Conservation (phyloP, 805 yeast species). For the Metschnikowia reukaufii region DNA sequence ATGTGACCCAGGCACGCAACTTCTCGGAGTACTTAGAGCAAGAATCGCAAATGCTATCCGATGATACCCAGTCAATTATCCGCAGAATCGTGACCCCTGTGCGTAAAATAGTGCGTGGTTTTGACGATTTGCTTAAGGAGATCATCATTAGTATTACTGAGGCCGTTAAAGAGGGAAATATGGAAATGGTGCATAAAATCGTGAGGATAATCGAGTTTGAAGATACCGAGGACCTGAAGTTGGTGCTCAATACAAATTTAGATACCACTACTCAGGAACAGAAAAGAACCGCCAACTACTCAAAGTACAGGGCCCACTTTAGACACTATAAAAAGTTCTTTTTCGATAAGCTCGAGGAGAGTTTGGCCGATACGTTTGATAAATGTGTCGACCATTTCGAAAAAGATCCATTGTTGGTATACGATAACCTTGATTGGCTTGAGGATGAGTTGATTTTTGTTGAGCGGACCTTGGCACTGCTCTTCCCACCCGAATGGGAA, state of each 20-base stretch:
- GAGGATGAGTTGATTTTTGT: constrained; percentile 75
- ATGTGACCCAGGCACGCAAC: constrained; percentile 69
- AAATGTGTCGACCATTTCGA: constrained; percentile 59
- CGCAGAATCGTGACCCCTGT: constrained; percentile 51
- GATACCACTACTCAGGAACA: constrained; percentile 23
- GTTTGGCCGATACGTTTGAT: constrained; percentile 65
- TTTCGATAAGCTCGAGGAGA: constrained; percentile 53
- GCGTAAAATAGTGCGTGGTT: constrained; percentile 49
- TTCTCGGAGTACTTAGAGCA: constrained; percentile 69
- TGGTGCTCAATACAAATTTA: constrained; percentile 31
- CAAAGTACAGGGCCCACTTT: constrained; percentile 34
- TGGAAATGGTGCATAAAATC: constrained; percentile 64
- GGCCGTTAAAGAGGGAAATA: constrained; percentile 66
- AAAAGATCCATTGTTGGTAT: constrained; percentile 52
- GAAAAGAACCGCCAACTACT: constrained; percentile 26
- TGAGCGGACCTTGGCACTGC: constrained; percentile 52
- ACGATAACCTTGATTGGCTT: constrained; percentile 78
- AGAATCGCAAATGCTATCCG: constrained; percentile 49
- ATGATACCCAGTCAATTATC: constrained; percentile 70
- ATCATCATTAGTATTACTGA: constrained; percentile 73
- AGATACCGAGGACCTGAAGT: constrained; percentile 70
- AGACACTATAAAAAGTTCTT: constrained; percentile 66
- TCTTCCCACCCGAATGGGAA: constrained; percentile 76
- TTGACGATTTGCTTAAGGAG: constrained; percentile 62
- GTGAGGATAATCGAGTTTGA: constrained; percentile 81